Base-by-base conservation (phyloP, 2,329 filamentous ascomycete species). In the Aspergillus vadensis region DNA sequence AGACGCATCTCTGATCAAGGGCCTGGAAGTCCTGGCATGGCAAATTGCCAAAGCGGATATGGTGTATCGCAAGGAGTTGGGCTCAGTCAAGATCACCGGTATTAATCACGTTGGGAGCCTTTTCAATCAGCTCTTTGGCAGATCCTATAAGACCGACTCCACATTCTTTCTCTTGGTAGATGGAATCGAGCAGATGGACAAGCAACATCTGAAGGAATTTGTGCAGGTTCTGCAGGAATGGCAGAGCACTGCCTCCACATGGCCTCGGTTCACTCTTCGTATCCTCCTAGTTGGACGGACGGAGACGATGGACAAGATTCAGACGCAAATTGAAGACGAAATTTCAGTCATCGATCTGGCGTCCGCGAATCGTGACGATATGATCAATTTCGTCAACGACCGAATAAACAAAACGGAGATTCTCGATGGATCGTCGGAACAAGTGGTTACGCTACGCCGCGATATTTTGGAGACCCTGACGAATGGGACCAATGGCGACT, bases 171-270 rank as follows among this genome's bases (percentile, higher is more conserved):
- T 80, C 77, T 59, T 77, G 71, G 69, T 85, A 76, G 43, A 85
- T 70, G 32, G 85, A 73, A 66, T 83, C 75, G 65, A 71, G 79
- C 86, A 25, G 81, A 82, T 3, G 6, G 60, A 69, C 41, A 68
- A 61, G 19, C 58, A 66, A 23, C 58, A 62, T 8, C 55, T 69
- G 9, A 67, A 64, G 12, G 63, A 68, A 12, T 60, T 71, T 7
- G 10, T 69, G 4, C 56, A 65, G 5, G 58, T 70, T n/a, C 59
- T 71, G 12, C 17, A 14, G 10, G 32, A 54, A 9, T 9, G 55
- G 47, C 58, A 59, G 25, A 27, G 25, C 7, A 36, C n/a, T 9
- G 39, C 10, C 12, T 58, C 64, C 41, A 12, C 10, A 15, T 65
- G 62, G 64, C 21, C 53, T 19, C 60, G 59, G 6, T 62, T 70